These are phyloP conservation scores for Tulasnella sp. DNA, from an alignment of 768 basidiomycete genomes.

Conservation along the genomic window DNA sequence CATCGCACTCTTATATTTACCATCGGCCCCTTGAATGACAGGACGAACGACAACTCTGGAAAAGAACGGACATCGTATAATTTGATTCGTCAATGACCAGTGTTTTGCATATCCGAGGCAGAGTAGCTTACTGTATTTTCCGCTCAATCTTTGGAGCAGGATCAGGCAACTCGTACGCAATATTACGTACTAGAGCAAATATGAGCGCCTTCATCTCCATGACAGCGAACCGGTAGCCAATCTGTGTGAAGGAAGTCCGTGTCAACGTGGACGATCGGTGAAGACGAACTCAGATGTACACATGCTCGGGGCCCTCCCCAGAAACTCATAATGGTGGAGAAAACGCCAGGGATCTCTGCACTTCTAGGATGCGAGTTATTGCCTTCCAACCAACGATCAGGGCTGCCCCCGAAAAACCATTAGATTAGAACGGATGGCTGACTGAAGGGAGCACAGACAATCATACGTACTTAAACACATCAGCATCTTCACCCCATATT, in stretches of 20 bases:
- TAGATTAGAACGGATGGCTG: neutral
- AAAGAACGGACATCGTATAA: neutral
- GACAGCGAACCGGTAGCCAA: conserved; percentile 25
- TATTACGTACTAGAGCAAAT: conserved; percentile 51
- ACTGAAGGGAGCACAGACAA: neutral
- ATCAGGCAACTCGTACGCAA: conserved; percentile 54
- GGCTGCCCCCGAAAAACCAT: neutral
- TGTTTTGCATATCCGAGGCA: neutral
- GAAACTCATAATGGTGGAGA: conserved; percentile 23
- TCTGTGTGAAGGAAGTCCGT: neutral
- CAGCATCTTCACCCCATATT: conserved; percentile 33
- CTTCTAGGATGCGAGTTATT: neutral
- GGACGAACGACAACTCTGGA: neutral
- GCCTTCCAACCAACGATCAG: conserved; percentile 22
- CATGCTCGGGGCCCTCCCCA: conserved; percentile 27
- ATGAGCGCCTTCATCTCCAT: conserved; percentile 44
- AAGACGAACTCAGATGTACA: neutral
- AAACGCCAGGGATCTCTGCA: conserved; percentile 18
- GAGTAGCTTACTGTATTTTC: conserved; percentile 1
- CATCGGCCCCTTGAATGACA: neutral
- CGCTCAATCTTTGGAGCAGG: conserved; percentile 43
- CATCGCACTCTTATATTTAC: neutral
- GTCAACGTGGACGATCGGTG: conserved; percentile 46
- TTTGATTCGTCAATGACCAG: neutral
- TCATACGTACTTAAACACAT: conserved; percentile 32